Percentiles rank a stretch among this genome's conserved stretches.
Conservation (phyloP, 163 green algal species). For the Coccomyxa subellipsoidea region DNA sequence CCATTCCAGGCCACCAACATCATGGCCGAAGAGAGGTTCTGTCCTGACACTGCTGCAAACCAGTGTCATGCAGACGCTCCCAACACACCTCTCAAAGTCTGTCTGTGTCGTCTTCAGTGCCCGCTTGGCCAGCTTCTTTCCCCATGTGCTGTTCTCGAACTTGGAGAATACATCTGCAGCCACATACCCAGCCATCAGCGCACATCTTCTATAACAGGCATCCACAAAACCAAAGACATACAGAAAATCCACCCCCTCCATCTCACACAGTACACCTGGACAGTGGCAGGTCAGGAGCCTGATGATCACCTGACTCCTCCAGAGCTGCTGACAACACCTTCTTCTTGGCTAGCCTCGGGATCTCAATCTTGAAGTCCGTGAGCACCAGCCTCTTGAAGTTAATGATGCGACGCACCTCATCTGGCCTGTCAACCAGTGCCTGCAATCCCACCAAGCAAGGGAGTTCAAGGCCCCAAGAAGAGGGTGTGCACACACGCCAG, state of each 20-base stretch:
- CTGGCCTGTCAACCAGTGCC: constrained; percentile 90
- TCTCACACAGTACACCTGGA: background rate
- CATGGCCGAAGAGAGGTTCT: too few species aligned
- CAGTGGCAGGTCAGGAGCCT: background rate
- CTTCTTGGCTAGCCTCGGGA: constrained; percentile 87
- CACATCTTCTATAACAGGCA: background rate
- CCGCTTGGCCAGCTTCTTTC: constrained; percentile 87
- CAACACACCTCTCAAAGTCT: constrained; percentile 94
- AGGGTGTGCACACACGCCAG: too few species aligned
- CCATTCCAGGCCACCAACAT: too few species aligned
- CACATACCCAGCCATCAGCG: background rate
- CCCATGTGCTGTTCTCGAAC: constrained; percentile 84
- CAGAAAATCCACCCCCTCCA: background rate
- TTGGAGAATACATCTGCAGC: constrained; percentile 75
- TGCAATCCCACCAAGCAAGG: constrained; percentile 46
- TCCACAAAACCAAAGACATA: background rate
- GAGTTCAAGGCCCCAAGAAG: too few species aligned
- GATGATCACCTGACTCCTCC: constrained; percentile 17
- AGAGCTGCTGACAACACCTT: constrained; percentile 79
- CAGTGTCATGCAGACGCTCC: too few species aligned
- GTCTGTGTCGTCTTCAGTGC: constrained; percentile 63
- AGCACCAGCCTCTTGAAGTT: constrained; percentile 94
- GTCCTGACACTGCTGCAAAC: too few species aligned
- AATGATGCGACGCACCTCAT: constrained; percentile 68
- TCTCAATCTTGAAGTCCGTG: constrained; percentile 92